Base-by-base conservation (phyloP, 2,329 filamentous ascomycete genomes). In the Pyrenochaeta sp. region DNA sequence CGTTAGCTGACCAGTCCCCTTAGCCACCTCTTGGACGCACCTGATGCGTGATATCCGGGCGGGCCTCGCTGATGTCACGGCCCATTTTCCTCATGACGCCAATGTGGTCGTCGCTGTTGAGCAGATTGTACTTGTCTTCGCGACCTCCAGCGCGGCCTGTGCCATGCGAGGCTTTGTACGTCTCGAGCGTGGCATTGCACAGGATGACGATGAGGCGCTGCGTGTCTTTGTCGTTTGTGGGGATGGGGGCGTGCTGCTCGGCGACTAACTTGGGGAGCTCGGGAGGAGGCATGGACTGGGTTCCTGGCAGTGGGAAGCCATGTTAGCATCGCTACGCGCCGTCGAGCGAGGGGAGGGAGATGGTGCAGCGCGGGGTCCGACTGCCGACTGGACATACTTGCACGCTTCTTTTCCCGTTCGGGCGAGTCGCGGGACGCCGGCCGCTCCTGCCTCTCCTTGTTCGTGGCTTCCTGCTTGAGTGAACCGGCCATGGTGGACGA, bases 51-150 rank as follows among this genome's bases (percentile, higher is more conserved):
- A 99, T 99, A 74, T 99, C 94, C 30, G 94, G 94, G 60, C 94
- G 86, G 48, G 94, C 94, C 74, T 99, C 94, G 72, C 92, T 96
- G 58, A 99, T 97, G 71, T 99, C 94, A 61, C 94, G 84, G 72
- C 96, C 96, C 93, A 97, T 97, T 80, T 97, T 99, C 67, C 94
- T 88, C 91, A 99, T 96, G 56, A 97, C 89, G 52, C 94, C 94
- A 60, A 99, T 99, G 72, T 99, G 94, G 75, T 99, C 94, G 69
- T 99, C 94, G 74, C 92, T 96, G 80, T 99, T 99, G 66, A 99
- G 85, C 38, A 99, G 80, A 50, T 93, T 96, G 75, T 96, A 99
- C 74, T 97, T 97, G 71, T 96, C 93, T 64, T 96, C 92, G 37
- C 89, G 84, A 48, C 84, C 82, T 44, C 81, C 77, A 21, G 84